Percentiles rank a stretch among this genome's conserved stretches.
These are phyloP conservation scores for Alternaria infectoria DNA, from an alignment of 2,329 filamentous ascomycete species.

Conservation along the genomic window DNA sequence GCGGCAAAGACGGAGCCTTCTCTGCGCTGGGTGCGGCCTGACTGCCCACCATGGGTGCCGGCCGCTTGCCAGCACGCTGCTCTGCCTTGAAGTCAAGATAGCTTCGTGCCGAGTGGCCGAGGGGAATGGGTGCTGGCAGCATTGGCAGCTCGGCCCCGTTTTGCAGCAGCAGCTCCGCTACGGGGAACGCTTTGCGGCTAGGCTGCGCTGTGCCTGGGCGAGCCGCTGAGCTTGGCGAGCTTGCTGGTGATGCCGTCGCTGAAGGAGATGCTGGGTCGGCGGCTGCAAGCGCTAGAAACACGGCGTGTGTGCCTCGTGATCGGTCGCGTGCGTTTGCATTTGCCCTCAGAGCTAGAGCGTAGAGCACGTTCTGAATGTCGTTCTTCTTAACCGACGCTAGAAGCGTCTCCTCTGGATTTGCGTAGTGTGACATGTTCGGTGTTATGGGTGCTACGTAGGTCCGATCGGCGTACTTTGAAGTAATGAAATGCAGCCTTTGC, in stretches of 20 bases:
- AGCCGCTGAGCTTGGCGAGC: constrained; percentile 52
- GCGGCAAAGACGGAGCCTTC: constrained; percentile 67
- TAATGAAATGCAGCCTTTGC: constrained; percentile 93
- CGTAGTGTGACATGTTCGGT: constrained; percentile 74
- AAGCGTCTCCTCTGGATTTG: constrained; percentile 83
- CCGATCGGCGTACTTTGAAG: constrained; percentile 87
- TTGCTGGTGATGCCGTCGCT: constrained; percentile 52
- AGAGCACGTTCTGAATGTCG: constrained; percentile 90
- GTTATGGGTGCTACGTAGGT: constrained; percentile 82
- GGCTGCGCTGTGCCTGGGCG: constrained; percentile 50
- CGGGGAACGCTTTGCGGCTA: constrained; percentile 69
- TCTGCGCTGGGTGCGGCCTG: constrained; percentile 59
- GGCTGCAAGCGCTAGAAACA: constrained; percentile 90
- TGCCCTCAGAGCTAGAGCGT: constrained; percentile 83
- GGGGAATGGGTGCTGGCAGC: constrained; percentile 77
- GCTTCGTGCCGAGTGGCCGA: constrained; percentile 78
- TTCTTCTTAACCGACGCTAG: constrained; percentile 95
- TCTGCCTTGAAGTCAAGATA: constrained; percentile 82
- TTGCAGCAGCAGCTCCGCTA: constrained; percentile 89
- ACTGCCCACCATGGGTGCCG: constrained; percentile 55
- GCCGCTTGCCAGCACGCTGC: constrained; percentile 49
- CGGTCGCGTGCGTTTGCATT: constrained; percentile 82
- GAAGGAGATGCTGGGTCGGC: constrained; percentile 85
- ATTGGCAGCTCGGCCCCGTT: constrained; percentile 89
- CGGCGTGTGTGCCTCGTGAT: constrained; percentile 83